Evolutionary conservation across 441 rosid species (phyloP), one percentile per base, ranked within the genome.

Genomic region (Omphalea diandra): DNA sequence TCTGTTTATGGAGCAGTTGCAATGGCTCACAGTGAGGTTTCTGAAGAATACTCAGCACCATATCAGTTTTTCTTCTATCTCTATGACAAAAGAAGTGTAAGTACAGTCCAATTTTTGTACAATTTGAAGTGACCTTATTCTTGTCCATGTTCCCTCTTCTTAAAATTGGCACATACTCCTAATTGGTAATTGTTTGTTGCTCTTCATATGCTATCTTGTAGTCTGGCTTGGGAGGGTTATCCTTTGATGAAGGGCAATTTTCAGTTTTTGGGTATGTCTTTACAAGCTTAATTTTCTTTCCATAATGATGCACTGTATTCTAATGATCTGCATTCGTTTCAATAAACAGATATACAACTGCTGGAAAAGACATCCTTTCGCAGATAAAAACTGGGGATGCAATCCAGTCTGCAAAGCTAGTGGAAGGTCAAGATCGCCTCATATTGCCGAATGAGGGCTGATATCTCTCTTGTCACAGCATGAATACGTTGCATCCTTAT

Each of bases 1-100:
- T 90, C 97, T 4, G 97, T 94, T 52, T 92, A 89, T 47, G 98
- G 97, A 81, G 97, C 94, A 61, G 90, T 90, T 69, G 99, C 99
- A 58, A 92, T 94, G 98, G 98, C 96, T 1, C 99, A 92, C 73
- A 90, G 79, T 41, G 92, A 87, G 67, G 85, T 40, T 67, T 94
- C 97, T 5, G 97, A 92, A 9, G 99, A 94, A 12, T 94, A 88
- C 83, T 94, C 98, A 7, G 87, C 99, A 11, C 97, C 99, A 1
- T 85, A 84, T 81, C 97, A 94, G 54, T 92, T 90, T 79, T 92
- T 94, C 90, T 87, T 92, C 87, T 92, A 90, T 75, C 83, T 94
- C 32, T 90, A 94, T 53, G 99, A 90, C 63, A 94, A 90, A 86
- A 85, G 96, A 87, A 88, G 83, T 72, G 99, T 94, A 81, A 60